Evolutionary conservation across 2,329 filamentous ascomycete species (phyloP).

Genomic region (Oidium heveae): DNA sequence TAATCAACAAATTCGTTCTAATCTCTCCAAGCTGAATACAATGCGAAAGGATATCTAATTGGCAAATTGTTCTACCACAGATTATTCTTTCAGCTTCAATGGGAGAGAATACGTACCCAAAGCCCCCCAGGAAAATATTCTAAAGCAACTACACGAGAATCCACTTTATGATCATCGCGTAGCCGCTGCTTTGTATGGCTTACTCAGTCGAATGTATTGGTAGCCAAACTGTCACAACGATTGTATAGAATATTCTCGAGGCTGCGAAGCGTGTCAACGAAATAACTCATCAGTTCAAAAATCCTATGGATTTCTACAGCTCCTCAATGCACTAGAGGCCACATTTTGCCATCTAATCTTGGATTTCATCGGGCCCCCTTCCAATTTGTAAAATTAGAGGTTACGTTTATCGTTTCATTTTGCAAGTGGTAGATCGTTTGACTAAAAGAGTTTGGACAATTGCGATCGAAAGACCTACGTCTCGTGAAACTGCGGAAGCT

Average conservation of each 20-base stretch:
- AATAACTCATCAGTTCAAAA: neutral
- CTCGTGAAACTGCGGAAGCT: slow-evolving; percentile 1
- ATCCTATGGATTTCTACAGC: neutral
- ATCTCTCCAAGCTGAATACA: neutral
- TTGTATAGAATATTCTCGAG: neutral
- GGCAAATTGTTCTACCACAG: neutral
- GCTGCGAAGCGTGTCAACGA: neutral
- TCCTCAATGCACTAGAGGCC: neutral
- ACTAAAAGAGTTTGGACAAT: neutral
- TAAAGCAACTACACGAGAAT: neutral
- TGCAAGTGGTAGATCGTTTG: neutral
- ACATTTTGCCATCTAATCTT: neutral
- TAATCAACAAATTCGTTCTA: neutral
- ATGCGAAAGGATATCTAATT: neutral
- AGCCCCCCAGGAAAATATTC: neutral
- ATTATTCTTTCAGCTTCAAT: neutral
- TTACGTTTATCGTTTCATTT: neutral
- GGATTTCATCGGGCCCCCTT: neutral
- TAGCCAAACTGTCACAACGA: neutral
- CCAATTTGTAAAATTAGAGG: neutral
- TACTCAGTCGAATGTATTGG: neutral
- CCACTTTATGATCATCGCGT: neutral
- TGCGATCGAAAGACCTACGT: neutral
- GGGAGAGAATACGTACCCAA: neutral
- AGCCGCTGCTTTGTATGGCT: neutral